These are phyloP conservation scores for Alternaria panax DNA, from an alignment of 2,329 filamentous ascomycete species.

Conservation along the genomic window DNA sequence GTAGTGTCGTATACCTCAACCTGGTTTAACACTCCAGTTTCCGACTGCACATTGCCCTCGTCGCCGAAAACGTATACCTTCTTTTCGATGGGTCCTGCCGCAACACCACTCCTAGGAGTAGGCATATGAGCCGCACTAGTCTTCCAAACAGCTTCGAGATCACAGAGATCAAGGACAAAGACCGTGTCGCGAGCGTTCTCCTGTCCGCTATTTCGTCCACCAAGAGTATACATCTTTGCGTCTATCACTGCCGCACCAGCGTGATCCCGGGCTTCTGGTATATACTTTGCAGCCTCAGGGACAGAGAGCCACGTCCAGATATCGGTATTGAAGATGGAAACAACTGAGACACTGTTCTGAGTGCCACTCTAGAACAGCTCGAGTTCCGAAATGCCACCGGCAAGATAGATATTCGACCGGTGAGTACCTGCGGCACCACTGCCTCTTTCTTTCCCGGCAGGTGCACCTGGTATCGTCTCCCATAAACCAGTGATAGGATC, in stretches of 20 bases:
- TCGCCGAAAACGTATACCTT: slow-evolving; percentile 40
- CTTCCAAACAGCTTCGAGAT: slow-evolving; percentile 30
- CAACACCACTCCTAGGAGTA: slow-evolving; percentile 32
- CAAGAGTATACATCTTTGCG: slow-evolving; percentile 35
- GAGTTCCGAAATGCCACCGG: slow-evolving; percentile 28
- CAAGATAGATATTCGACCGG: slow-evolving; percentile 26
- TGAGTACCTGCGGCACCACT: slow-evolving; percentile 32
- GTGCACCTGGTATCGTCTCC: slow-evolving; percentile 10
- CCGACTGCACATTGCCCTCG: slow-evolving; percentile 26
- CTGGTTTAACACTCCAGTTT: slow-evolving; percentile 29
- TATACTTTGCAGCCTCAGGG: slow-evolving; percentile 12
- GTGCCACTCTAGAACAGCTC: slow-evolving; percentile 8
- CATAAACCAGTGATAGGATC: slow-evolving; percentile 20
- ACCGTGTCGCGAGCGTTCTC: slow-evolving; percentile 29
- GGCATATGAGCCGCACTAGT: slow-evolving; percentile 28
- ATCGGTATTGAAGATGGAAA: slow-evolving; percentile 27
- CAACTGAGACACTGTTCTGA: slow-evolving; percentile 20
- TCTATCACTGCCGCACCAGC: slow-evolving; percentile 33
- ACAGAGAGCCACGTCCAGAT: slow-evolving; percentile 19
- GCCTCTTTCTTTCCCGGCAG: slow-evolving; percentile 20
- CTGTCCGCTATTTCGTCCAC: slow-evolving; percentile 25
- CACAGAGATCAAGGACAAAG: slow-evolving; percentile 32
- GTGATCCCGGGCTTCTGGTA: slow-evolving; percentile 36
- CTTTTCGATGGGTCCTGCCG: slow-evolving; percentile 24
- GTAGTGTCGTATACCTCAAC: slow-evolving; percentile 32